Conservation (phyloP, 192 early-diverging fungal genomes). For the Umbelopsis isabellina region DNA sequence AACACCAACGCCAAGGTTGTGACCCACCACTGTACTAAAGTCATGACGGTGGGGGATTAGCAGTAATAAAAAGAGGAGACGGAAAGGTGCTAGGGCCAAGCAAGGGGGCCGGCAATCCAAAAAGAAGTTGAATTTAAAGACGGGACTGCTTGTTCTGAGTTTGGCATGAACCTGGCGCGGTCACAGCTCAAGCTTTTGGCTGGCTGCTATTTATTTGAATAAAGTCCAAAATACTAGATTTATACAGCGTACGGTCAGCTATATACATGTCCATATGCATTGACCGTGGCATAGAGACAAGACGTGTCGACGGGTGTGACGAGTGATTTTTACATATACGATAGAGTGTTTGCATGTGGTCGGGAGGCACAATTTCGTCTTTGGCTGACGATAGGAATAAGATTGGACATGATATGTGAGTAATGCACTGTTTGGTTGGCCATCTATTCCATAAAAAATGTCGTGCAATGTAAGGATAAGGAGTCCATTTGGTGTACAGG, state of each 20-base stretch:
- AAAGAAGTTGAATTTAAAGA: too few species aligned
- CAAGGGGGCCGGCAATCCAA: too few species aligned
- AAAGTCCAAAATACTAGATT: neutral
- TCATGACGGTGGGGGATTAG: too few species aligned
- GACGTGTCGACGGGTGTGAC: slow-evolving; percentile 13
- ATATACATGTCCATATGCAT: slow-evolving; percentile 40
- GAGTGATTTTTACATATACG: slow-evolving; percentile 22
- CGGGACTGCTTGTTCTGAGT: too few species aligned
- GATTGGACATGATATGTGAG: slow-evolving; percentile 29
- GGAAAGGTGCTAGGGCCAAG: too few species aligned
- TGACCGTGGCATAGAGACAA: slow-evolving; percentile 29
- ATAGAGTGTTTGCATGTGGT: slow-evolving; percentile 40
- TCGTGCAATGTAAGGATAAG: slow-evolving; percentile 42
- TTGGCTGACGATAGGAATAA: slow-evolving; percentile 40
- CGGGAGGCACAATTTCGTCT: slow-evolving; percentile 46
- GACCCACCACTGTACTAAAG: too few species aligned
- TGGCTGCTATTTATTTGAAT: neutral
- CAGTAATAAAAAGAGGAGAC: too few species aligned
- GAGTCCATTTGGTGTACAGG: slow-evolving; percentile 41
- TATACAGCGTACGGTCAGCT: neutral
- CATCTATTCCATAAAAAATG: slow-evolving; percentile 43
- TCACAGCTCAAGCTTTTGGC: too few species aligned
- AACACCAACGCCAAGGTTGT: neutral
- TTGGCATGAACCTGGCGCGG: too few species aligned
- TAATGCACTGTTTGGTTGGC: slow-evolving; percentile 30